Conservation (phyloP, 352 stramenopile species). For the Lagenidium sp. region DNA sequence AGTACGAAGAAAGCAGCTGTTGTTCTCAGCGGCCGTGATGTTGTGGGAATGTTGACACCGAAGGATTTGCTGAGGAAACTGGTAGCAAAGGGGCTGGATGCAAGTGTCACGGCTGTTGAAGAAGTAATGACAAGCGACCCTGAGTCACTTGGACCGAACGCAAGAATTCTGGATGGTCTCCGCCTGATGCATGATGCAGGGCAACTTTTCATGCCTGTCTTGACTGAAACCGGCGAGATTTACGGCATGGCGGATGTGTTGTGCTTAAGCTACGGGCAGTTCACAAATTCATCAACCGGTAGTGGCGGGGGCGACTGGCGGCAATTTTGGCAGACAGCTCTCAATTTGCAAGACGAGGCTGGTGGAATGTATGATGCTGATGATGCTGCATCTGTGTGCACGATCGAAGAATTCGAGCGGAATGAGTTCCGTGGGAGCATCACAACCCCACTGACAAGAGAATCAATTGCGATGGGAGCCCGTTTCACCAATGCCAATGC, state of each 20-base stretch:
- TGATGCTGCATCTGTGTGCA: conserved; percentile 73
- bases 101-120: conserved; percentile 64
- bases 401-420: conserved; percentile 86
- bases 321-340: conserved; percentile 84
- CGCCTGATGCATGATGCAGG: conserved; percentile 80
- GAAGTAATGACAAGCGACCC: conserved; percentile 84
- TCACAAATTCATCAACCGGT: conserved; percentile 67
- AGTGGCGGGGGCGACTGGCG: conserved; percentile 73
- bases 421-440: conserved; percentile 54
- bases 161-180: conserved; percentile 78
- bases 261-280: conserved; percentile 83
- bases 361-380: conserved; percentile 69
- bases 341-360: conserved; percentile 81
- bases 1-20: conserved; percentile 80
- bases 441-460: conserved; percentile 18
- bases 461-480: conserved; percentile 20
- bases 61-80: conserved; percentile 84
- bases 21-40: conserved; percentile 56
- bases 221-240: conserved; percentile 68
- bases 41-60: conserved; percentile 80
- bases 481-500: conserved; percentile 46
- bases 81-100: conserved; percentile 71
- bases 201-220: conserved; percentile 80
- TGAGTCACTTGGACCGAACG: conserved; percentile 58
- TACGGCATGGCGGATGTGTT: conserved; percentile 84